These are phyloP conservation scores for Trichoderma sp. DNA, from an alignment of 2,329 filamentous ascomycete species.

Conservation along the genomic window DNA sequence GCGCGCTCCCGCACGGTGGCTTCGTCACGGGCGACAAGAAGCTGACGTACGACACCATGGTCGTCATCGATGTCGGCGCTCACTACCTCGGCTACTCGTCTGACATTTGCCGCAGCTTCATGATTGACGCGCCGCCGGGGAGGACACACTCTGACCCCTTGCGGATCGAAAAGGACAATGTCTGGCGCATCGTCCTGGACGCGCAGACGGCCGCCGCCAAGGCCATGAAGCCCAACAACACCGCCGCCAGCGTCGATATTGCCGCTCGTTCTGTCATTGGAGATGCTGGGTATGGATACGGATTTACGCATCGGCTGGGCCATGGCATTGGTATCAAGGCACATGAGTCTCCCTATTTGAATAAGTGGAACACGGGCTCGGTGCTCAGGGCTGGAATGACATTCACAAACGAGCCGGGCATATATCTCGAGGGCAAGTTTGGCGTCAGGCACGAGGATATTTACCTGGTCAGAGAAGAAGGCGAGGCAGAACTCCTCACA, in stretches of 20 bases:
- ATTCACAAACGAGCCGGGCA: slow-evolving; percentile 62
- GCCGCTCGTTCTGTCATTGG: slow-evolving; percentile 57
- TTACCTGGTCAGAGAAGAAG: slow-evolving; percentile 52
- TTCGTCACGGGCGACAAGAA: slow-evolving; percentile 40
- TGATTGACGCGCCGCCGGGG: slow-evolving; percentile 38
- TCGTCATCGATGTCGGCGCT: slow-evolving; percentile 60
- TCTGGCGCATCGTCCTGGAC: slow-evolving; percentile 61
- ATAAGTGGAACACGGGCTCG: slow-evolving; percentile 54
- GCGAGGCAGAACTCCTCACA: slow-evolving; percentile 53
- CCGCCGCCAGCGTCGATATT: slow-evolving; percentile 58
- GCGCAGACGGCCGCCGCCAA: slow-evolving; percentile 55
- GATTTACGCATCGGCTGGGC: slow-evolving; percentile 60
- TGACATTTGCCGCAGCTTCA: slow-evolving; percentile 62
- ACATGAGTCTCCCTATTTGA: slow-evolving; percentile 62
- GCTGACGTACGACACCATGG: slow-evolving; percentile 11
- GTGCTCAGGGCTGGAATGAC: slow-evolving; percentile 55
- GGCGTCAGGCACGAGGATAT: slow-evolving; percentile 63
- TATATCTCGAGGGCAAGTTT: slow-evolving; percentile 58
- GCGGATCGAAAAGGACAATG: slow-evolving; percentile 49
- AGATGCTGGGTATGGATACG: slow-evolving; percentile 41
- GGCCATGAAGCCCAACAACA: slow-evolving; percentile 49
- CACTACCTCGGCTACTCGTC: slow-evolving; percentile 62
- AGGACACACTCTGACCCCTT: slow-evolving; percentile 25
- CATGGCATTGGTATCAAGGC: slow-evolving; percentile 66
- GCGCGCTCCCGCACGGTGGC: slow-evolving; percentile 52